phyloP scores from a whole-genome alignment of 2,329 filamentous ascomycete species.

The Chaetomium sp. region DNA sequence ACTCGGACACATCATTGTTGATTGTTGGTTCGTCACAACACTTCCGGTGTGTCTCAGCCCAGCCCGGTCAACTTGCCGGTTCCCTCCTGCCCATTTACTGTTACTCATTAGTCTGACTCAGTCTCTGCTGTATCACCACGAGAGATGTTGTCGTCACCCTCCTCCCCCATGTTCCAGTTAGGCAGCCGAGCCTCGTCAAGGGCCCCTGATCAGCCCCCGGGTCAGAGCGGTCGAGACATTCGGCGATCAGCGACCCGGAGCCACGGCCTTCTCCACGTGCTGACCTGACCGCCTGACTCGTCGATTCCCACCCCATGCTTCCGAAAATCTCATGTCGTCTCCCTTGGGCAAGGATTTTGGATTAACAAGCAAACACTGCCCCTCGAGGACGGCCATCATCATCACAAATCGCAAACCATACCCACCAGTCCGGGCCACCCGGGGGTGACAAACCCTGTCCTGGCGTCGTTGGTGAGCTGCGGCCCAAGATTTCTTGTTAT shows the following conservation, averaged over 20 bases:
- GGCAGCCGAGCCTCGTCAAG: constrained; percentile 6
- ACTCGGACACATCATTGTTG: background rate
- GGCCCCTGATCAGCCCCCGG: background rate
- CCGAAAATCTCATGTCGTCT: background rate
- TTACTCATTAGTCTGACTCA: constrained; percentile 17
- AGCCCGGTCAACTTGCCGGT: constrained; percentile 10
- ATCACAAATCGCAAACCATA: background rate
- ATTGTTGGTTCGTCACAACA: background rate
- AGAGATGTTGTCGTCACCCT: constrained; percentile 3
- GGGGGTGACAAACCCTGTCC: background rate
- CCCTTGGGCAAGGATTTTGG: background rate
- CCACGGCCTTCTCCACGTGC: constrained; percentile 18
- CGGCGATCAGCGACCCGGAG: constrained; percentile 3
- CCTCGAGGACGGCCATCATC: background rate
- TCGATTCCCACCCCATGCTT: background rate
- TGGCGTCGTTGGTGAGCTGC: constrained; percentile 3
- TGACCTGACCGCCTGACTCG: background rate
- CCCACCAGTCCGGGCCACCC: background rate
- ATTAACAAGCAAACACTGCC: constrained; percentile 1
- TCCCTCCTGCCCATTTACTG: background rate
- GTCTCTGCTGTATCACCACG: constrained; percentile 6
- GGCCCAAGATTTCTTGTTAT: constrained; percentile 18
- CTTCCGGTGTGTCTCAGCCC: constrained; percentile 13
- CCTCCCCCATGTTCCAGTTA: background rate
- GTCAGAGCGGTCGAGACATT: background rate